Base-by-base conservation (phyloP, 495 filamentous ascomycete species). In the Delitschia confertaspora region DNA sequence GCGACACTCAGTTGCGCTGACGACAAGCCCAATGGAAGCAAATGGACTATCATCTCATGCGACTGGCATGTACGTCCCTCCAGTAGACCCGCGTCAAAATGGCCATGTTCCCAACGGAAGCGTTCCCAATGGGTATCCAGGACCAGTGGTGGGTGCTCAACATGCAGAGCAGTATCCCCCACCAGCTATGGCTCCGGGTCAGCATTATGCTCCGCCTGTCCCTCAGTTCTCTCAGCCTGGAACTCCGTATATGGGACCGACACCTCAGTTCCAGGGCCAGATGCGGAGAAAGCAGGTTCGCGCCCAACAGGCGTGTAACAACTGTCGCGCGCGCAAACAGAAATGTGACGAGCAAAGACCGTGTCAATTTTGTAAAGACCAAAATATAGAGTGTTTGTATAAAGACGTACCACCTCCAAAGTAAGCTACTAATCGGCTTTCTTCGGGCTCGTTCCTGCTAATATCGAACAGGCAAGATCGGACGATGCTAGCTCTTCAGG, bases 341-440 rank as follows among this genome's bases (percentile, higher is more conserved):
- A 82, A 81, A 61, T 83, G 79, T 57, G 77, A 82, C 45, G 79
- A 83, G 65, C 53, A 52, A 1, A 56, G 52, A 16, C 66, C 66
- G 3, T 69, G 66, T 42, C 58, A 56, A n/a, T 66, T 63, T 39
- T 69, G 66, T 47, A 58, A 66, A 67, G 38, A 78, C 71, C 59
- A 78, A 49, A 68, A 66, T 31, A 60, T 74, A 6, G 66, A 72
- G 16, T 83, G 79, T 62, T 69, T 71, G 53, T 83, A 82, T 56
- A 72, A 76, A 19, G 78, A 81, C 39, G 73, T 78, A 4, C 74
- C 75, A 10, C 77, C 77, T 19, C 80, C 81, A 45, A 78, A 80
- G 79, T 83, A 62, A 53, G 74, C 49, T 29, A 7, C 23, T 31
- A 20, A 11, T 30, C 27, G n/a, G 42, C 14, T 40, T 23, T 42